A percentile compares a stretch with the other conserved stretches of the same genome.
Conservation (phyloP, 306 rosid genomes). For the Trifolium fragiferum region DNA sequence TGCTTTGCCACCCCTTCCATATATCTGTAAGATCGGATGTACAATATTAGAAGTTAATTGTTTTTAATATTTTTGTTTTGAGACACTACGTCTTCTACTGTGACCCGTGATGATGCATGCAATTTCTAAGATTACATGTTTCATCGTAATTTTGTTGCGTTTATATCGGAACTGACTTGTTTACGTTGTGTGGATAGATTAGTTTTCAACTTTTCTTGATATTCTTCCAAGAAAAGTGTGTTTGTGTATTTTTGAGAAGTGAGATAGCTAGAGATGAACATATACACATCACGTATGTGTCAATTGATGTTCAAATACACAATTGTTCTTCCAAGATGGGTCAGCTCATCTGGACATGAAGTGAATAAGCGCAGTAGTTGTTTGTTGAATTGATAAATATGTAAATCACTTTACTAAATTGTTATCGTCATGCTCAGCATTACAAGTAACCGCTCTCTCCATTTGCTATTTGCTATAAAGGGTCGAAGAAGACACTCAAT, state of each 20-base stretch:
- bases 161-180: neutral
- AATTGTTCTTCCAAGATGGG: neutral
- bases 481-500: neutral
- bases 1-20: constrained; percentile 7
- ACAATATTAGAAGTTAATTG: constrained; percentile 18
- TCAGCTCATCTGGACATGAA: neutral
- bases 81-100: neutral
- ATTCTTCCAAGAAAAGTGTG: too few relatives aligned
- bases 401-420: neutral
- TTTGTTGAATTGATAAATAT: neutral
- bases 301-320: neutral
- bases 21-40: constrained; percentile 14
- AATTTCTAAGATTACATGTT: constrained; percentile 12
- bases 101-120: constrained; percentile 10
- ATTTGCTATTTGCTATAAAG: neutral
- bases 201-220: too few relatives aligned
- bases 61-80: neutral
- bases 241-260: too few relatives aligned
- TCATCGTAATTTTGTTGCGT: neutral
- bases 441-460: neutral
- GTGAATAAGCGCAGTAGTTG: neutral
- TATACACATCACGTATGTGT: too few relatives aligned
- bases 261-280: neutral
- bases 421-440: neutral
- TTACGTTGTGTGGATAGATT: neutral